phyloP scores from a whole-genome alignment of 139 green algal genomes.

The Diplosphaera chodatii region DNA sequence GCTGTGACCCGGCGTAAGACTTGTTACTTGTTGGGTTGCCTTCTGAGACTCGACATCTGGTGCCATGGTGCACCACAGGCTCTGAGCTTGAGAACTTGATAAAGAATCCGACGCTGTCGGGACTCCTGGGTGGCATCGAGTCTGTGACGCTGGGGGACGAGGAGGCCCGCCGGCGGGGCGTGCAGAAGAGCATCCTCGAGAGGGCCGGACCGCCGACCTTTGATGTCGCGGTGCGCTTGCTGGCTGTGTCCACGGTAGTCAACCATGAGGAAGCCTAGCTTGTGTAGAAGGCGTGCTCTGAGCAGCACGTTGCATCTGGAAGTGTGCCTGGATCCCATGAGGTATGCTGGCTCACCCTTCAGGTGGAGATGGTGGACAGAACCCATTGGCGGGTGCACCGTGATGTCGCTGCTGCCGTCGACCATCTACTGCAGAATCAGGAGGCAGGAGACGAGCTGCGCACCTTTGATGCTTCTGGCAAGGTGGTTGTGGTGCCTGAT shows the following conservation, averaged over 20 bases:
- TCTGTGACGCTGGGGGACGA: conserved; percentile 67
- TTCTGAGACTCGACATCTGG: too few relatives aligned
- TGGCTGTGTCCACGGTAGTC: too few relatives aligned
- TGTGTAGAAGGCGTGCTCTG: too few relatives aligned
- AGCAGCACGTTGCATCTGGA: too few relatives aligned
- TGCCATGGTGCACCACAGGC: neutral
- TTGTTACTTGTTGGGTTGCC: too few relatives aligned
- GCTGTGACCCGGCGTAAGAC: too few relatives aligned
- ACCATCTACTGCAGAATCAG: conserved; percentile 20
- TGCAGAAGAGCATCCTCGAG: conserved; percentile 33
- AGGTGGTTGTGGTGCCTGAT: neutral
- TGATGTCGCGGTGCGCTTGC: conserved; percentile 10
- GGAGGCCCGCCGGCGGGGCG: conserved; percentile 22
- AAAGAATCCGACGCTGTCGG: conserved; percentile 76
- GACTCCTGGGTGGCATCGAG: conserved; percentile 55
- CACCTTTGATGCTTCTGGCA: neutral
- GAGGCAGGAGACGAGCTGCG: neutral
- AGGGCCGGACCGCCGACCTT: conserved; percentile 33
- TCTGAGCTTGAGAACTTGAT: conserved; percentile 53
- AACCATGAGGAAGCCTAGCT: too few relatives aligned
- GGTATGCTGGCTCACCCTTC: too few relatives aligned
- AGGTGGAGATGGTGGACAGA: conserved; percentile 31
- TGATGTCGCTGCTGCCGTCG: conserved; percentile 34
- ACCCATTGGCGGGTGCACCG: conserved; percentile 55
- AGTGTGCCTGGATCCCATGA: too few relatives aligned